Evolutionary conservation across 257 asterid genomes (phyloP).

Genomic region (Paraleonurus japonicus): DNA sequence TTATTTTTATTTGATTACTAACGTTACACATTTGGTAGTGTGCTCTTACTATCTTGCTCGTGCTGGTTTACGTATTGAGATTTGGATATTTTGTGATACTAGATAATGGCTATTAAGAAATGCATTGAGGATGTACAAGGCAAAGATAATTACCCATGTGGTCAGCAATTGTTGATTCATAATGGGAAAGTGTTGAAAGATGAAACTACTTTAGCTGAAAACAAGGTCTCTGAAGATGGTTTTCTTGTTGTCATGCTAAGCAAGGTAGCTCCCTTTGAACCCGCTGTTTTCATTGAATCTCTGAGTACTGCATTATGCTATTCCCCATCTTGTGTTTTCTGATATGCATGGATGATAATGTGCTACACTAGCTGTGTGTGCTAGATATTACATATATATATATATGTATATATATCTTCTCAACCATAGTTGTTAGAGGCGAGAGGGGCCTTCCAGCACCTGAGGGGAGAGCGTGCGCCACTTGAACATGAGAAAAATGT

Average conservation of each 20-base stretch:
- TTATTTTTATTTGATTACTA: neutral
- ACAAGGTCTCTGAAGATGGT: slow-evolving; percentile 85
- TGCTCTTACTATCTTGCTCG: neutral
- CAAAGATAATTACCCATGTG: slow-evolving; percentile 86
- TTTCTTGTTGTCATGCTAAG: slow-evolving; percentile 97
- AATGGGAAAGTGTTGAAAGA: slow-evolving; percentile 91
- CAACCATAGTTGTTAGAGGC: neutral
- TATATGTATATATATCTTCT: neutral
- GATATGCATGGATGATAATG: neutral
- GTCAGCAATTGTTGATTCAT: slow-evolving; percentile 84
- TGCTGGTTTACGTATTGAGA: slow-evolving; percentile 6
- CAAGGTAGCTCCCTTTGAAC: slow-evolving; percentile 50
- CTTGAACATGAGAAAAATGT: neutral
- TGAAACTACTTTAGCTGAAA: slow-evolving; percentile 73
- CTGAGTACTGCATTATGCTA: neutral
- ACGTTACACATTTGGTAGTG: neutral
- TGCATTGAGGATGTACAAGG: slow-evolving; percentile 89
- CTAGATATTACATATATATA: no score
- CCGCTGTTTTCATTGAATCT: neutral
- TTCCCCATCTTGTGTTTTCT: neutral
- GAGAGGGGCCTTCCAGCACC: neutral
- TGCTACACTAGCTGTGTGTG: neutral
- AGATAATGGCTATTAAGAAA: slow-evolving; percentile 91
- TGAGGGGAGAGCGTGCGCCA: neutral
- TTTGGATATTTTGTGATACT: slow-evolving; percentile 24